Percentiles rank a stretch among this genome's conserved stretches.
Evolutionary conservation across 768 basidiomycete species (phyloP).

Genomic region (Mycena capillaripes): DNA sequence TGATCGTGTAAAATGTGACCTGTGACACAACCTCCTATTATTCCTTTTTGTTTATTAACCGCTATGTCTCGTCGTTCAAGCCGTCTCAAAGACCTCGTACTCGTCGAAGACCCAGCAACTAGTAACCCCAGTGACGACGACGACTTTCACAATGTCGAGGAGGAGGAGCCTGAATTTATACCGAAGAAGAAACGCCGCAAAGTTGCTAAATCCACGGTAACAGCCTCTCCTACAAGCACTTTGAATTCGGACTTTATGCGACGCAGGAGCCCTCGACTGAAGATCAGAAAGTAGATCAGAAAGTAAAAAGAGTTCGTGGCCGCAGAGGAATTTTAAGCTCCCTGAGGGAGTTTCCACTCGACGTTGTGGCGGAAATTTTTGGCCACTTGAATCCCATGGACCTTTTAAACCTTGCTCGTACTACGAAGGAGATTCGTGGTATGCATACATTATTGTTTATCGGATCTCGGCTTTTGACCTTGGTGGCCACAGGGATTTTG

Average conservation of each 20-base stretch:
- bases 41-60: neutral
- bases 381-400: slow-evolving; percentile 59
- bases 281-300: slow-evolving; percentile 22
- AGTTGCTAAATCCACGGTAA: neutral
- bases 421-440: slow-evolving; percentile 54
- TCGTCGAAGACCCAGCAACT: neutral
- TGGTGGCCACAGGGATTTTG: slow-evolving; percentile 45
- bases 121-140: neutral
- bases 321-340: slow-evolving; percentile 27
- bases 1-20: neutral
- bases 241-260: too few relatives aligned
- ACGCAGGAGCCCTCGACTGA: neutral
- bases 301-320: slow-evolving; percentile 24
- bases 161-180: slow-evolving; percentile 3
- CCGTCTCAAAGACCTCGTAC: neutral
- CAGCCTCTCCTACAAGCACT: too few relatives aligned
- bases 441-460: neutral
- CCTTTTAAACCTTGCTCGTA: slow-evolving; percentile 60
- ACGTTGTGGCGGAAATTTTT: slow-evolving; percentile 58
- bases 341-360: slow-evolving; percentile 42
- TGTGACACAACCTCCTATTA: neutral
- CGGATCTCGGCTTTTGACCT: neutral
- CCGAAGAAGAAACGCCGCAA: slow-evolving; percentile 28
- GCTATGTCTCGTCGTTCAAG: slow-evolving; percentile 26
- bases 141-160: neutral